phyloP scores from a whole-genome alignment of 768 basidiomycete genomes.

The Russula sp. region DNA sequence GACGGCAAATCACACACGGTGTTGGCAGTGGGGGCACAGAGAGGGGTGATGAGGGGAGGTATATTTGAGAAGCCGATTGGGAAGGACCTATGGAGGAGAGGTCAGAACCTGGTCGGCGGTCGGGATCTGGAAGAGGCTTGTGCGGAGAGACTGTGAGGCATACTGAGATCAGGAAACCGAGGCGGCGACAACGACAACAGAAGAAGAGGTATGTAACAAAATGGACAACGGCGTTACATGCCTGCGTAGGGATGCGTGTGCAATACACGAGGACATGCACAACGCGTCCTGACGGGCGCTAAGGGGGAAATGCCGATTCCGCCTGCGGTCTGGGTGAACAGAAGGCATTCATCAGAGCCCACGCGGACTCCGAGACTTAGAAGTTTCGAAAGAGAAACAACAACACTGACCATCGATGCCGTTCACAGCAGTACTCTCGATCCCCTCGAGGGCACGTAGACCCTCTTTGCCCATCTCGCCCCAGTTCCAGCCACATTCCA shows the following conservation, averaged over 20 bases:
- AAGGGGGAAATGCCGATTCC: constrained; percentile 1
- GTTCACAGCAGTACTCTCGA: constrained; percentile 29
- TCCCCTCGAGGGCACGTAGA: constrained; percentile 43
- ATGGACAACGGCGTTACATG: neutral
- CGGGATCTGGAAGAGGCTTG: constrained; percentile 19
- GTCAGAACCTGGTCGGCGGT: constrained; percentile 43
- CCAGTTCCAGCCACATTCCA: constrained; percentile 69
- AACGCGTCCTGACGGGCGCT: constrained; percentile 15
- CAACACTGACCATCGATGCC: constrained; percentile 36
- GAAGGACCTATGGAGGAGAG: constrained; percentile 70
- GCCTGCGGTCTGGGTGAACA: neutral
- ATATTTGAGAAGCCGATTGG: constrained; percentile 68
- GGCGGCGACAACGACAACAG: neutral
- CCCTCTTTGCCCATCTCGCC: constrained; percentile 63
- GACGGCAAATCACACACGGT: constrained; percentile 14
- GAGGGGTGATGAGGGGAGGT: constrained; percentile 26
- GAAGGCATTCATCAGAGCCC: constrained; percentile 1
- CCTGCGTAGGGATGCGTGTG: constrained; percentile 6
- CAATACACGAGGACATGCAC: neutral
- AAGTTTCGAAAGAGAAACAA: constrained; percentile 19
- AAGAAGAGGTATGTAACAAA: constrained; percentile 2
- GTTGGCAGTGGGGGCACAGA: constrained; percentile 19
- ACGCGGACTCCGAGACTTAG: neutral
- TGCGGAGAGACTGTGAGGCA: constrained; percentile 24
- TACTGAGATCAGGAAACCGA: constrained; percentile 20